Evolutionary conservation across 2,329 filamentous ascomycete genomes (phyloP).

Genomic region (Gaeumannomyces sp.): DNA sequence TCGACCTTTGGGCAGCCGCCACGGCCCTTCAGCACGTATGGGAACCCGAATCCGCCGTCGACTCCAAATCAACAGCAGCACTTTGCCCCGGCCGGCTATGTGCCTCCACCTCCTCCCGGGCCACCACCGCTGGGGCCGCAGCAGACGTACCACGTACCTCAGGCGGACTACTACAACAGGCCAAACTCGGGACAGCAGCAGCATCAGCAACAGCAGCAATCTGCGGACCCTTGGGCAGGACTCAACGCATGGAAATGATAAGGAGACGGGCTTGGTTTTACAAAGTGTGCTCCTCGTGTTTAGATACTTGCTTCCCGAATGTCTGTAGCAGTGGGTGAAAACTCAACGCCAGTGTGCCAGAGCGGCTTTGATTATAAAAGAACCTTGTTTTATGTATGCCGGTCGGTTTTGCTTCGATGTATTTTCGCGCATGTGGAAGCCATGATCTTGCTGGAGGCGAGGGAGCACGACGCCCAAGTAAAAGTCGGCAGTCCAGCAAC

Average conservation of each 20-base stretch:
- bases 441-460: too few species aligned
- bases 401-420: too few species aligned
- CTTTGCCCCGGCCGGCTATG: constrained; percentile 50
- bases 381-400: too few species aligned
- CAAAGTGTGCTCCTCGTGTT: background rate
- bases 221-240: constrained; percentile 44
- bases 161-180: constrained; percentile 25
- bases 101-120: constrained; percentile 57
- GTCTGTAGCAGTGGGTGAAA: background rate
- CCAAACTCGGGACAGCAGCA: constrained; percentile 26
- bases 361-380: too few species aligned
- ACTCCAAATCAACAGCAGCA: constrained; percentile 33
- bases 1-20: constrained; percentile 41
- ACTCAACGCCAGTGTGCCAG: too few species aligned
- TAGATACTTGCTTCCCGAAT: background rate
- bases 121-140: constrained; percentile 57
- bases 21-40: constrained; percentile 43
- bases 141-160: constrained; percentile 51
- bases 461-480: too few species aligned
- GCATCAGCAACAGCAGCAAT: constrained; percentile 29
- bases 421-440: too few species aligned
- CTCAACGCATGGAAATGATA: constrained; percentile 44
- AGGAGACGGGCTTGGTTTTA: background rate
- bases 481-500: too few species aligned
- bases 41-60: constrained; percentile 31